These are phyloP conservation scores for Clavariopsis aquatica DNA, from an alignment of 495 filamentous ascomycete species.

Conservation along the genomic window DNA sequence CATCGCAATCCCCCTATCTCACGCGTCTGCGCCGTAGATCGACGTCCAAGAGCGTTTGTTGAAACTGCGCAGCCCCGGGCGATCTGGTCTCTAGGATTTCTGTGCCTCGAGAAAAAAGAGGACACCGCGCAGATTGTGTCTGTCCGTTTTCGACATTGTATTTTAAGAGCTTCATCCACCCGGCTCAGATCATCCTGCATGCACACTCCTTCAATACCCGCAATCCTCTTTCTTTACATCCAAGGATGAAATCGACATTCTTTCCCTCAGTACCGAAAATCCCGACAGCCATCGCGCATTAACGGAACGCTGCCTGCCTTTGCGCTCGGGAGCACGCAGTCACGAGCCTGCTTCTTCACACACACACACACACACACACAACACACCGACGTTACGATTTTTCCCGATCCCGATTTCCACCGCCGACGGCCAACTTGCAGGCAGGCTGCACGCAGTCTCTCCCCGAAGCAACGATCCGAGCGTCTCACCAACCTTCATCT, in stretches of 20 bases:
- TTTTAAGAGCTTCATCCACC: background rate
- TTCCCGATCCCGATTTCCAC: background rate
- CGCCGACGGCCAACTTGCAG: background rate
- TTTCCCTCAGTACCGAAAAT: background rate
- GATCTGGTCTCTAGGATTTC: background rate
- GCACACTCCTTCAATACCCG: background rate
- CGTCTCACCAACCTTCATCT: background rate
- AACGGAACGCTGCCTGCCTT: slow-evolving; percentile 8
- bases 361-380: background rate
- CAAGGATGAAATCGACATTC: background rate
- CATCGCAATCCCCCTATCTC: slow-evolving; percentile 16
- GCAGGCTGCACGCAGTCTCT: background rate
- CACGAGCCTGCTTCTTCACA: background rate
- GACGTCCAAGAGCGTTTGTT: slow-evolving; percentile 11
- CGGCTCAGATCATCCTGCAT: background rate
- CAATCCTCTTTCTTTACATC: background rate
- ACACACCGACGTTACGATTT: background rate
- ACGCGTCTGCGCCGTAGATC: slow-evolving; percentile 18
- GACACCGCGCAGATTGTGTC: background rate
- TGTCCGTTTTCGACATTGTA: background rate
- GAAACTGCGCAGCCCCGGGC: slow-evolving; percentile 25
- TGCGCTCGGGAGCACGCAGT: background rate
- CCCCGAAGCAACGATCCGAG: background rate
- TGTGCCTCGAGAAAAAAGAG: slow-evolving; percentile 19
- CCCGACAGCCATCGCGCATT: background rate